A percentile compares a stretch with the other conserved stretches of the same genome.
phyloP scores from a whole-genome alignment of 176 grass and related monocot genomes.

The Hyparrhenia diplandra region DNA sequence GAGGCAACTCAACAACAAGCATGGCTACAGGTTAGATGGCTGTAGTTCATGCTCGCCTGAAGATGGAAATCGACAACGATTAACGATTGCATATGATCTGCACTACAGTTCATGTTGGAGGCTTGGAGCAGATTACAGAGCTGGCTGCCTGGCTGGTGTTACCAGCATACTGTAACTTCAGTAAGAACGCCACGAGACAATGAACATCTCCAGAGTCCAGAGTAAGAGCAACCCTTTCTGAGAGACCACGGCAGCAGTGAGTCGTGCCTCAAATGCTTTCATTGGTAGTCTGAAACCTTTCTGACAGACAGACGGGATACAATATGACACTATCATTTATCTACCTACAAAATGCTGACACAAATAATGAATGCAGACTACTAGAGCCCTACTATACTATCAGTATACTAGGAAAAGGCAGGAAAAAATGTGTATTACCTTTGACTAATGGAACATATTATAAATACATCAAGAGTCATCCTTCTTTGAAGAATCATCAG shows the following conservation, averaged over 20 bases:
- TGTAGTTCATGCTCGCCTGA: too few relatives aligned
- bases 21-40: background rate
- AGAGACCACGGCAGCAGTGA: background rate
- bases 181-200: background rate
- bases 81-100: background rate
- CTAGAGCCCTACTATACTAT: slow-evolving; percentile 20
- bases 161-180: background rate
- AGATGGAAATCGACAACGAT: background rate
- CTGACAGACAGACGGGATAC: background rate
- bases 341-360: slow-evolving; percentile 27
- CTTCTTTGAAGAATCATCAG: slow-evolving; percentile 68
- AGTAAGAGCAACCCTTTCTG: background rate
- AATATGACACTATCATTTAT: background rate
- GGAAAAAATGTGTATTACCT: slow-evolving; percentile 22
- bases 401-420: background rate
- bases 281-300: background rate
- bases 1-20: background rate
- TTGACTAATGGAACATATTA: slow-evolving; percentile 27
- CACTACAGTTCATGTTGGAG: background rate
- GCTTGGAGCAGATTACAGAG: background rate
- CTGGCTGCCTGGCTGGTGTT: background rate
- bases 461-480: slow-evolving; percentile 52
- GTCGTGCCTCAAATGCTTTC: background rate
- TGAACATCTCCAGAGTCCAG: background rate
- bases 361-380: slow-evolving; percentile 37